Conservation (phyloP, 805 yeast species). For the Maudiozyma pseudohumilis region DNA sequence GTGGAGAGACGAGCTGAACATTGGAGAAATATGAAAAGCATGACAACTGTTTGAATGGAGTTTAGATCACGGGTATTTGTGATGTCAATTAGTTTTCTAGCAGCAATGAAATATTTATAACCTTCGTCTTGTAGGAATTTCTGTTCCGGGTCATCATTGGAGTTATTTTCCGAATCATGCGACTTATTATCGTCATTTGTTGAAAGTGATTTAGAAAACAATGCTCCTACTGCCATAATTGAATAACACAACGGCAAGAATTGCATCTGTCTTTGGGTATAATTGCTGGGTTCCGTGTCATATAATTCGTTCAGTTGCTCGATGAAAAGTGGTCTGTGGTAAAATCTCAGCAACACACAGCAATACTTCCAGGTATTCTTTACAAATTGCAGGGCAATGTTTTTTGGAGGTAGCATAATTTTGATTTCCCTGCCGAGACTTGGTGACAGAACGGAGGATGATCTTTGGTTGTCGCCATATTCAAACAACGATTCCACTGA, state of each 20-base stretch:
- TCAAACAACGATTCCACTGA: constrained; percentile 4
- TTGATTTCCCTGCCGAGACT: constrained; percentile 41
- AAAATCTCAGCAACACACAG: constrained; percentile 73
- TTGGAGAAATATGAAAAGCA: constrained; percentile 79
- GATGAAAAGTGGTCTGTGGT: constrained; percentile 75
- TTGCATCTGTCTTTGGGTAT: constrained; percentile 67
- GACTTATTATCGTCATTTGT: background rate
- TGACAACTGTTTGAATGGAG: constrained; percentile 76
- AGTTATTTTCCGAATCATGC: background rate
- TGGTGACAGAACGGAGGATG: background rate
- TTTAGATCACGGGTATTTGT: constrained; percentile 76
- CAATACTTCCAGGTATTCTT: constrained; percentile 80
- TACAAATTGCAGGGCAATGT: constrained; percentile 61
- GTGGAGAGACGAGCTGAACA: constrained; percentile 80
- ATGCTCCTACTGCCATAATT: constrained; percentile 77
- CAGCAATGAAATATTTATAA: constrained; percentile 74
- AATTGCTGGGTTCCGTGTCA: constrained; percentile 66
- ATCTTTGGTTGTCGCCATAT: constrained; percentile 1
- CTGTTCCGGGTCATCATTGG: constrained; percentile 10
- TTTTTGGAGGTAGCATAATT: constrained; percentile 67
- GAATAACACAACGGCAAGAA: constrained; percentile 77
- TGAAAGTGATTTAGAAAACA: constrained; percentile 41
- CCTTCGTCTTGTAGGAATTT: constrained; percentile 50
- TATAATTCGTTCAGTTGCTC: constrained; percentile 67
- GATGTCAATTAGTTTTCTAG: constrained; percentile 73